phyloP scores from a whole-genome alignment of 2,329 filamentous ascomycete genomes.

The Xylaria arbuscula region DNA sequence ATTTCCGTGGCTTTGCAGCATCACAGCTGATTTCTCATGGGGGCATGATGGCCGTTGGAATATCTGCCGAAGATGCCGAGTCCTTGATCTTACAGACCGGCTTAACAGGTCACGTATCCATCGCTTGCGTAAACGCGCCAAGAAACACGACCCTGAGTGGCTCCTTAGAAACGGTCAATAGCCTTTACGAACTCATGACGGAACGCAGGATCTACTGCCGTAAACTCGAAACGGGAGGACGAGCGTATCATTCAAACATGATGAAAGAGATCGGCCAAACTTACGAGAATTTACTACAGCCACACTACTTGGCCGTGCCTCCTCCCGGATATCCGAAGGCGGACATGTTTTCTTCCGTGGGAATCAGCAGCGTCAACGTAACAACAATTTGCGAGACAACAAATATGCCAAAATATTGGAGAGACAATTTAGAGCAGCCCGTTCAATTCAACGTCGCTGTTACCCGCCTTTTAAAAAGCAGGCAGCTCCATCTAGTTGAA shows the following conservation, averaged over 20 bases:
- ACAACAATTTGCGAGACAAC: too few species aligned
- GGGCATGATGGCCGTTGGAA: neutral
- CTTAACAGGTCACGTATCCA: neutral
- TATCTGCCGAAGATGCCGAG: neutral
- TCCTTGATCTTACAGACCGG: neutral
- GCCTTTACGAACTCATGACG: neutral
- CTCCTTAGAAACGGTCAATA: neutral
- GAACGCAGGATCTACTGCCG: neutral
- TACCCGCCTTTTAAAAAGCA: neutral
- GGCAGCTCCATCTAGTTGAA: neutral
- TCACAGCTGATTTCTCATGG: constrained; percentile 7
- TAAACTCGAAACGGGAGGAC: neutral
- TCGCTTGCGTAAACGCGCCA: neutral
- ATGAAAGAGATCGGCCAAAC: neutral
- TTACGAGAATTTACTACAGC: too few species aligned
- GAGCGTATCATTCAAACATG: neutral
- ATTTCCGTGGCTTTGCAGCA: neutral
- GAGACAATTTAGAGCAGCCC: neutral
- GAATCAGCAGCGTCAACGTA: too few species aligned
- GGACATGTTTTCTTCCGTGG: too few species aligned
- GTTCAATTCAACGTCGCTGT: neutral
- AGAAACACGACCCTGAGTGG: neutral
- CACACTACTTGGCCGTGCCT: too few species aligned
- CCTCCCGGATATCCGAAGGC: too few species aligned
- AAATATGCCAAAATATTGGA: neutral